Evolutionary conservation across 2,329 filamentous ascomycete species (phyloP), one percentile per base, ranked within the genome.

Genomic region (Coccinonectria pachysandricola): DNA sequence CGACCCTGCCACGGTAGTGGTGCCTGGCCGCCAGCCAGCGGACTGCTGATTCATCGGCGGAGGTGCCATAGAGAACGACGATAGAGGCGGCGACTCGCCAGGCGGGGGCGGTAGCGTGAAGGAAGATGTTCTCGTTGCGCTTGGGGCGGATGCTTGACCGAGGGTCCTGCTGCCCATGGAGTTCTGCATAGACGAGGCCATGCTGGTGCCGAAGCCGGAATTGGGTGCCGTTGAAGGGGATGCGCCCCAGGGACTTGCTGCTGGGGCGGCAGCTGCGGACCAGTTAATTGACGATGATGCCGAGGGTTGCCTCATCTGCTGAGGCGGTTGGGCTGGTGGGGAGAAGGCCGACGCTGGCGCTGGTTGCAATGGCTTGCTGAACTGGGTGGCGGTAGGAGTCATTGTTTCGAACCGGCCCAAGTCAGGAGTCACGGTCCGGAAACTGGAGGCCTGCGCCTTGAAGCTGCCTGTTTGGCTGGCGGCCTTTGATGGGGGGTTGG

Each of bases 51-150:
- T 38, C 14, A 7, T 21, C 1, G 64, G 60, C 4, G 67, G 64
- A 2, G 64, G 59, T 5, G 59, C 52, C 12, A 71, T 51, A 30
- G 63, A 59, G 40, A 72, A 71, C 2, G 56, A 49, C 1, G 60
- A 55, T 3, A 55, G 43, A 39, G 7, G 37, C 30, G 14, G 36
- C 8, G 37, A 43, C 16, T 44, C 43, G 9, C 54, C 44, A 8
- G 72, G 63, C 1, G 71, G 69, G 4, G 71, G 71, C 6, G 72
- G 60, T 10, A 76, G 52, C 2, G 72, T 74, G 45, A 76, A 76
- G 0, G 70, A 66, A 3, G 65, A 61, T 4, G 47, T 34, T 22
- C 46, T 50, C 8, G 54, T 51, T 19, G 36, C 27, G 12, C 25
- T 29, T 29, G 61, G 39, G 8, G 47, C 31, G 2, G 56, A 59